Conservation (phyloP, 2,329 filamentous ascomycete genomes). For the Pseudogymnoascus sp. region DNA sequence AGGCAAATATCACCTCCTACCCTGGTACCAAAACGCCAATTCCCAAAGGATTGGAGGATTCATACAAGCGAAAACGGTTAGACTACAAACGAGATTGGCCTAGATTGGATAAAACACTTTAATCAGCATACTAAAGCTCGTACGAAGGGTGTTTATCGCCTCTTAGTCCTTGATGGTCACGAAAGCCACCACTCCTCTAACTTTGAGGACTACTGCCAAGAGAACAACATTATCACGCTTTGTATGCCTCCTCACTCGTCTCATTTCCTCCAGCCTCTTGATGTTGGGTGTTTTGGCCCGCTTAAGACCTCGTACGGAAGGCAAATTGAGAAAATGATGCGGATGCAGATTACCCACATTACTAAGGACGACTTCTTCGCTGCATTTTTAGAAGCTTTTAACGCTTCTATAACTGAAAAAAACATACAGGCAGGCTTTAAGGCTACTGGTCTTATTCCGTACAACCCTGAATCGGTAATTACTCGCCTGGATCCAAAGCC, state of each 20-base stretch:
- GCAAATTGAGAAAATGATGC: slow-evolving; percentile 20
- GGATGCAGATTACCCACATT: slow-evolving; percentile 20
- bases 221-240: slow-evolving; percentile 20
- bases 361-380: slow-evolving; percentile 20
- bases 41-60: not conserved
- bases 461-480: too few species aligned
- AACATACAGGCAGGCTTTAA: not conserved
- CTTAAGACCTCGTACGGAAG: slow-evolving; percentile 26
- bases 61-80: slow-evolving; percentile 7
- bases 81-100: slow-evolving; percentile 6
- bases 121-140: slow-evolving; percentile 10
- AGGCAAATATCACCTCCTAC: too few species aligned
- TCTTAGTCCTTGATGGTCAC: slow-evolving; percentile 13
- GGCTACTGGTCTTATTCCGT: slow-evolving; percentile 1
- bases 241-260: slow-evolving; percentile 26
- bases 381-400: slow-evolving; percentile 16
- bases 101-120: slow-evolving; percentile 10
- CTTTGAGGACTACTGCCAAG: slow-evolving; percentile 1
- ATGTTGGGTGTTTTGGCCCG: slow-evolving; percentile 28
- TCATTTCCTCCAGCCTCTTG: slow-evolving; percentile 31
- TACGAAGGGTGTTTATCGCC: slow-evolving; percentile 12
- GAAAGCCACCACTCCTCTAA: slow-evolving; percentile 2
- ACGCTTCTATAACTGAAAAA: not conserved
- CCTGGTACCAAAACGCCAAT: too few species aligned
- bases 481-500: too few species aligned